A percentile compares a stretch with the other conserved stretches of the same genome.
Evolutionary conservation across 73 alveolate genomes (phyloP).

Genomic region (Diophrys sp.): DNA sequence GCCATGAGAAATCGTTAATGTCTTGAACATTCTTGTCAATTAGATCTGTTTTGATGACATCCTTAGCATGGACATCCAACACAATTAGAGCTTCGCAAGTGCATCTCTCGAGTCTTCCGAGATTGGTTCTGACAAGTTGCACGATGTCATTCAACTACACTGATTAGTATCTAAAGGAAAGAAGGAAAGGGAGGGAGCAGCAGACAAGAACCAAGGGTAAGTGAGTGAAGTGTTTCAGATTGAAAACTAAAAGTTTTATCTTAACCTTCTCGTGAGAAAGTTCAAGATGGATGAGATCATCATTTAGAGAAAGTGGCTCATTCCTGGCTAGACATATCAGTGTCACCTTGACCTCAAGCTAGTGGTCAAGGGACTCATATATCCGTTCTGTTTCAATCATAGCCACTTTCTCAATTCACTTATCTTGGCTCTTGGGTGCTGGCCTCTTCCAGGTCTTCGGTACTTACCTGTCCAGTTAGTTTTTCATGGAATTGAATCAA

Average conservation of each 20-base stretch:
- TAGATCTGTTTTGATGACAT: conserved; percentile 83
- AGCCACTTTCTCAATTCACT: no score
- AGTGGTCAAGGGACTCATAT: no score
- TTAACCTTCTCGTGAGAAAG: not conserved
- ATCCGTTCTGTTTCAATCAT: no score
- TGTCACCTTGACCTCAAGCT: no score
- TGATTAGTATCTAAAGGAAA: no score
- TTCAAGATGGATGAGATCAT: no score
- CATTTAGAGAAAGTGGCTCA: no score
- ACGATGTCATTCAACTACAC: conserved; percentile 97
- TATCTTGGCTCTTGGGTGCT: no score
- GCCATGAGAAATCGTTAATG: conserved; percentile 94
- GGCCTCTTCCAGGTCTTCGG: no score
- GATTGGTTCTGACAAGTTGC: conserved; percentile 98
- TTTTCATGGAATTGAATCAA: no score
- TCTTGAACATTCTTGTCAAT: conserved; percentile 73
- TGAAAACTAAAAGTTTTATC: conserved; percentile 39
- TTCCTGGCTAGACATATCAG: no score
- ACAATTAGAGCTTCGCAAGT: conserved; percentile 95
- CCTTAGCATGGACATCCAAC: conserved; percentile 96
- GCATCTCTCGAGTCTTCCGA: conserved; percentile 90
- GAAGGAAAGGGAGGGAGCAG: not conserved
- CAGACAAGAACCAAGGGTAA: not conserved
- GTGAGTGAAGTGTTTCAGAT: conserved; percentile 20
- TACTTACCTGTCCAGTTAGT: no score